Conservation (phyloP, 1,284 basidiomycete genomes). For the Ganoderma meredithae region DNA sequence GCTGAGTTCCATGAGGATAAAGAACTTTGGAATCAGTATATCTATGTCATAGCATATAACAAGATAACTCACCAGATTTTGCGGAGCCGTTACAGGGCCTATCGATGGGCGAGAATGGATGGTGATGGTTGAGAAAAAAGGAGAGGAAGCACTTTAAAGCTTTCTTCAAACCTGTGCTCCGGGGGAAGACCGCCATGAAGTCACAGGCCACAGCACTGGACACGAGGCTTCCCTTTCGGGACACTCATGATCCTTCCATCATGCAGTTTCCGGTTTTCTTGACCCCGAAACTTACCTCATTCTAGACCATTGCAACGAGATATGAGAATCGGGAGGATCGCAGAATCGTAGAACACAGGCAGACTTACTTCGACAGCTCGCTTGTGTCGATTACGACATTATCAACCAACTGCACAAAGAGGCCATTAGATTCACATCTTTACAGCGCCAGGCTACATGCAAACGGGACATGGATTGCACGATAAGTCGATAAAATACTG, state of each 20-base stretch:
- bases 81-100: not conserved
- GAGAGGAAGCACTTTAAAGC: not conserved
- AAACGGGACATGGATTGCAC: slow-evolving; percentile 15
- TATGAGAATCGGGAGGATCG: not conserved
- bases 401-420: not conserved
- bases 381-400: not conserved
- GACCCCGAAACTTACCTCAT: not conserved
- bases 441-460: slow-evolving; percentile 24
- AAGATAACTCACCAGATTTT: not conserved
- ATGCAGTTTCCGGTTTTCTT: not conserved
- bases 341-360: not conserved
- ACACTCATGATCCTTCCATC: not conserved
- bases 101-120: not conserved
- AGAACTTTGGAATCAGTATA: not conserved
- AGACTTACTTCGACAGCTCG: not conserved
- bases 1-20: not conserved
- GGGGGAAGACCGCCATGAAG: not conserved
- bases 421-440: slow-evolving; percentile 13
- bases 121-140: not conserved
- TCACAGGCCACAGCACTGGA: slow-evolving; percentile 4
- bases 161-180: not conserved
- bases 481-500: slow-evolving; percentile 9
- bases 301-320: not conserved
- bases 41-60: not conserved
- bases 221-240: slow-evolving; percentile 10